These are phyloP conservation scores for Mariannaea sp. DNA, from an alignment of 2,329 filamentous ascomycete genomes.

Conservation along the genomic window DNA sequence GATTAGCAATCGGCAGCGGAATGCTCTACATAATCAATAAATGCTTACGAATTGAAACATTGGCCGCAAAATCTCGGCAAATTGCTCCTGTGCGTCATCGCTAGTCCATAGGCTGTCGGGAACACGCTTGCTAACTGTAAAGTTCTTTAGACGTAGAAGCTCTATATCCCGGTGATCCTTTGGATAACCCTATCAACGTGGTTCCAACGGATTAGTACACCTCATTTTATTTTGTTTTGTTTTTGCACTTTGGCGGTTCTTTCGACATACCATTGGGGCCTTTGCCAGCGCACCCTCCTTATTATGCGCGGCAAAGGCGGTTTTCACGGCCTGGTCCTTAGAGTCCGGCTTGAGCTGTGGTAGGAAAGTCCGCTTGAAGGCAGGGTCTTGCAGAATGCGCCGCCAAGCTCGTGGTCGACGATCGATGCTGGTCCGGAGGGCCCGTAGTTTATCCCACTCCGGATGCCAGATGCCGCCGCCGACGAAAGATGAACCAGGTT, in stretches of 20 bases:
- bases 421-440: slow-evolving; percentile 76
- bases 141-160: slow-evolving; percentile 79
- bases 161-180: slow-evolving; percentile 78
- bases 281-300: slow-evolving; percentile 79
- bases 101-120: slow-evolving; percentile 67
- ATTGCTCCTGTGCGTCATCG: slow-evolving; percentile 65
- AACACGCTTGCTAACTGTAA: slow-evolving; percentile 71
- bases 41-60: slow-evolving; percentile 79
- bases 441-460: slow-evolving; percentile 69
- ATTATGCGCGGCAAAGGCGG: slow-evolving; percentile 74
- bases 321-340: slow-evolving; percentile 58
- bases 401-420: slow-evolving; percentile 72
- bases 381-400: slow-evolving; percentile 63
- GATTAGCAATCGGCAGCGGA: slow-evolving; percentile 1
- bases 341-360: slow-evolving; percentile 45
- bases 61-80: slow-evolving; percentile 66
- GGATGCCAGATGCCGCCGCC: slow-evolving; percentile 85
- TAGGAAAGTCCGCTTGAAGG: slow-evolving; percentile 69
- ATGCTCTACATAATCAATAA: neutral
- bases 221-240: neutral
- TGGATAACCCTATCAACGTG: slow-evolving; percentile 68
- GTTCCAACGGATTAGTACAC: slow-evolving; percentile 62
- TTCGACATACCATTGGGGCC: slow-evolving; percentile 73
- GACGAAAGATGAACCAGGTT: slow-evolving; percentile 73
- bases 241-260: neutral